Conservation (phyloP, 2,329 filamentous ascomycete genomes). For the Penicillium decumbens region DNA sequence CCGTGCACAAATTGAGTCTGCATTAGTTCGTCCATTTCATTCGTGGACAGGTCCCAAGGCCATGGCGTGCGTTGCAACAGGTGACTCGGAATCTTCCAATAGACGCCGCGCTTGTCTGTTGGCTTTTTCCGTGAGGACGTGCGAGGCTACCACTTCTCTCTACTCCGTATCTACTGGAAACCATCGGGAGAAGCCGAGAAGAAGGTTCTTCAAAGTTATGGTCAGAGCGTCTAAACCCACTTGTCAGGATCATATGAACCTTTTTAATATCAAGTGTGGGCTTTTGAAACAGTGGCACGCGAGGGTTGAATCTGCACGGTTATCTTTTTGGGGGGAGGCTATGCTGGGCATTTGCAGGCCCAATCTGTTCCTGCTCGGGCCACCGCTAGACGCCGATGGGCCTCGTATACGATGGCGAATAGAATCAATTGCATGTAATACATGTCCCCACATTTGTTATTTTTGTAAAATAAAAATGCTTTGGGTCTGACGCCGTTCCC, state of each 20-base stretch:
- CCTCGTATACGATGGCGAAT: not conserved
- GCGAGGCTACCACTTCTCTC: not conserved
- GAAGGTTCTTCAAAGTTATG: not conserved
- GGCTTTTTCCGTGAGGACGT: slow-evolving; percentile 11
- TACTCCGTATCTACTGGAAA: not conserved
- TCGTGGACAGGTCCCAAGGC: slow-evolving; percentile 14
- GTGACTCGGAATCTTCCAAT: slow-evolving; percentile 24
- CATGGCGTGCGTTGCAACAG: slow-evolving; percentile 22
- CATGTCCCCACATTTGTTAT: slow-evolving; percentile 19
- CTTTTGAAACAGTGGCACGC: slow-evolving; percentile 9
- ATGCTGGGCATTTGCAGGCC: slow-evolving; percentile 9
- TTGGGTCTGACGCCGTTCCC: too few species aligned
- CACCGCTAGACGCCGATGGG: not conserved
- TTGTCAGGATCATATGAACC: not conserved
- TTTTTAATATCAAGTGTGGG: not conserved
- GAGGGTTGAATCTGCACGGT: slow-evolving; percentile 17
- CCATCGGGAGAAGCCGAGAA: too few species aligned
- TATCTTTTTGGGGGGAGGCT: slow-evolving; percentile 6
- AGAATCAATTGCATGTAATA: not conserved
- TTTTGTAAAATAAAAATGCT: too few species aligned
- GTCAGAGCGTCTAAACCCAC: not conserved
- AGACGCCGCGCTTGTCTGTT: slow-evolving; percentile 25
- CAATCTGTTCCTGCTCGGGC: slow-evolving; percentile 12
- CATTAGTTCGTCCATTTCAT: slow-evolving; percentile 20
- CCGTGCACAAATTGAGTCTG: slow-evolving; percentile 20